A percentile compares a stretch with the other conserved stretches of the same genome.
phyloP scores from a whole-genome alignment of 1,139 yeast species.

The Magnusiomyces tetraspermus region DNA sequence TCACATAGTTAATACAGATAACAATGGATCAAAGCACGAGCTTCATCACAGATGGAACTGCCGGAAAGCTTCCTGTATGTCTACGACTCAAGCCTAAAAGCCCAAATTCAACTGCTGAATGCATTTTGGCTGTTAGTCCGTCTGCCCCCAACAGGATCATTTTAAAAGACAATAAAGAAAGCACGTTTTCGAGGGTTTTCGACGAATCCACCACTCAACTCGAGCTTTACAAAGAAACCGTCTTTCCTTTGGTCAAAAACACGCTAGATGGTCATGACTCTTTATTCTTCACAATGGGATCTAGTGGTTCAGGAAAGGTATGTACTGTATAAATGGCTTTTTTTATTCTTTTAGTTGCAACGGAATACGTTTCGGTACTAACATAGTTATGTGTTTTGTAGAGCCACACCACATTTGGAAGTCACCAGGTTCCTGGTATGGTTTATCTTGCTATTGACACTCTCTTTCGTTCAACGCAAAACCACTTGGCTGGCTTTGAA shows the following conservation, averaged over 20 bases:
- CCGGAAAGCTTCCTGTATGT: conserved; percentile 29
- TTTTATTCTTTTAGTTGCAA: background rate
- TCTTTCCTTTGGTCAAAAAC: conserved; percentile 28
- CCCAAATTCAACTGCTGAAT: conserved; percentile 15
- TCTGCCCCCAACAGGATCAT: conserved; percentile 11
- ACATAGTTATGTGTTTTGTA: background rate
- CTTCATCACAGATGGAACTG: background rate
- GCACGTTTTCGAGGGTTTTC: conserved; percentile 30
- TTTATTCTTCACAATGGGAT: conserved; percentile 41
- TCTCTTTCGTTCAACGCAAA: conserved; percentile 27
- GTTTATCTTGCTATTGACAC: conserved; percentile 32
- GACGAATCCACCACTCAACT: conserved; percentile 27
- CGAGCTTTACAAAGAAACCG: conserved; percentile 28
- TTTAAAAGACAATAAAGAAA: conserved; percentile 9
- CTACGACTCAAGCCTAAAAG: conserved; percentile 31
- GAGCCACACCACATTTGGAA: conserved; percentile 26
- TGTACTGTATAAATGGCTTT: background rate
- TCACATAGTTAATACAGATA: too few species aligned
- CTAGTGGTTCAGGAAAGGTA: conserved; percentile 42
- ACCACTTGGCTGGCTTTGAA: conserved; percentile 31
- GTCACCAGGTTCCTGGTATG: conserved; percentile 28
- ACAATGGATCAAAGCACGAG: background rate
- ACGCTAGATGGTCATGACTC: conserved; percentile 34
- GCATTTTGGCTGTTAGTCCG: conserved; percentile 17
- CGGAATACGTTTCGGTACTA: background rate